These are phyloP conservation scores for Rutstroemia sydowiana DNA, from an alignment of 2,329 filamentous ascomycete genomes.

Conservation along the genomic window DNA sequence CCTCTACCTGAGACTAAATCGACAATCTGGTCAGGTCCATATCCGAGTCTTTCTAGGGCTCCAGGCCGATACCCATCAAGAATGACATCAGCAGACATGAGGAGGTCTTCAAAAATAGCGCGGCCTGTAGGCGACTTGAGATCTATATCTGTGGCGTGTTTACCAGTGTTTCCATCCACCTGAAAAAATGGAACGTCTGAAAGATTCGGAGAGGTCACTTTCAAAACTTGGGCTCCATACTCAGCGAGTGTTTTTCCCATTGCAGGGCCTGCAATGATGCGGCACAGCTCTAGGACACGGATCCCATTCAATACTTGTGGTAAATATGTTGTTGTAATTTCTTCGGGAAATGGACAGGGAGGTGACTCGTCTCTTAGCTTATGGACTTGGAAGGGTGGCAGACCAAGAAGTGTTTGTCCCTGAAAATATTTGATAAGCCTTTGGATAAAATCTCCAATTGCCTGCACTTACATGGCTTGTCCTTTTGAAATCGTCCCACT, in stretches of 20 bases:
- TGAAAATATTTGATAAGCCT: slow-evolving; percentile 11
- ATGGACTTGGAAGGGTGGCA: slow-evolving; percentile 42
- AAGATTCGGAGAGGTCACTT: slow-evolving; percentile 61
- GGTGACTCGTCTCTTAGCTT: slow-evolving; percentile 36
- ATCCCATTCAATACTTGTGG: slow-evolving; percentile 45
- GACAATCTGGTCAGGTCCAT: slow-evolving; percentile 48
- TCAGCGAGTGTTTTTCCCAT: slow-evolving; percentile 66
- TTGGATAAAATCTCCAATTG: neutral
- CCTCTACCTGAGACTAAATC: slow-evolving; percentile 46
- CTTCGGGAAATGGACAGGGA: slow-evolving; percentile 35
- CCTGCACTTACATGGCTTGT: slow-evolving; percentile 43
- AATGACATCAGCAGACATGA: slow-evolving; percentile 57
- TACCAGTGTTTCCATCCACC: slow-evolving; percentile 65
- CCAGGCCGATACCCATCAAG: slow-evolving; percentile 65
- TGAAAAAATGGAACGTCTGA: slow-evolving; percentile 67
- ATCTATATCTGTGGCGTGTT: slow-evolving; percentile 57
- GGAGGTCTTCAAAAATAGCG: slow-evolving; percentile 47
- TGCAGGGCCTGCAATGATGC: slow-evolving; percentile 69
- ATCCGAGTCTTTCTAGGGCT: slow-evolving; percentile 55
- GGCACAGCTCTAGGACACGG: slow-evolving; percentile 67
- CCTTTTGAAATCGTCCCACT: slow-evolving; percentile 50
- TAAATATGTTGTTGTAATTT: slow-evolving; percentile 22
- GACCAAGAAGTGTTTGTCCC: slow-evolving; percentile 34
- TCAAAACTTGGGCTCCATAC: slow-evolving; percentile 67
- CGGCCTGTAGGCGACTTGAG: slow-evolving; percentile 49